Base-by-base conservation (phyloP, 1,284 basidiomycete genomes). In the Phenoliferia sp. region DNA sequence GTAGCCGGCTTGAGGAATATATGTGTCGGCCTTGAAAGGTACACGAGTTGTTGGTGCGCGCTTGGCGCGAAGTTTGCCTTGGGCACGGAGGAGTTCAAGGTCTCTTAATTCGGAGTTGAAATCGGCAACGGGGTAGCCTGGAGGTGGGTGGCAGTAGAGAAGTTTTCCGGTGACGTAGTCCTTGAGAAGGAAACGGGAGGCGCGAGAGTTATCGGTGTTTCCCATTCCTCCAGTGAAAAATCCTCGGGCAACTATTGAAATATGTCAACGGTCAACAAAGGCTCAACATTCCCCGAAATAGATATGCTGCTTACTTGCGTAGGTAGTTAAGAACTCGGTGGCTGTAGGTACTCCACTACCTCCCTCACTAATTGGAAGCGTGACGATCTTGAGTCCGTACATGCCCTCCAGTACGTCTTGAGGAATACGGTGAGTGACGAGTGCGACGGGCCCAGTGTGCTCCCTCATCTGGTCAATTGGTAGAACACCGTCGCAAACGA, bases 401-500 rank as follows among this genome's bases (percentile, higher is more conserved):
- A 85, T 89, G 9, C 87, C 88, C 79, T 97, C 93, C 29, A 99
- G 79, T n/a, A 98, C 88, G 59, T 86, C 85, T 75, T 86, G 86
- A 22, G 94, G 91, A 70, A 99, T 85, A 50, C 94, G 83, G 76
- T 87, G 85, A 54, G 87, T 88, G 2, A 99, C 84, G 58, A 99
- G 81, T 35, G 90, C 83, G 19, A 87, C 84, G 0, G 96, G 96
- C 0, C 89, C 96, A 2, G 89, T 94, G 78, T 95, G 87, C 79
- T 99, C 96, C 73, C 92, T 85, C 85, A 99, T 88, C 79, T 99
- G 96, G 79, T 99, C 96, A 76, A 99, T 99, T 0, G 95, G 96
- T 63, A 99, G 80, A 2, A 99, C 94, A 70, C 96, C 96, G 77
- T 99, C 94, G 73, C 94, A 96, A 31, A 99, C 90, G 64, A 99